These are phyloP conservation scores for Lophium mytilinum DNA, from an alignment of 495 filamentous ascomycete genomes.

Conservation along the genomic window DNA sequence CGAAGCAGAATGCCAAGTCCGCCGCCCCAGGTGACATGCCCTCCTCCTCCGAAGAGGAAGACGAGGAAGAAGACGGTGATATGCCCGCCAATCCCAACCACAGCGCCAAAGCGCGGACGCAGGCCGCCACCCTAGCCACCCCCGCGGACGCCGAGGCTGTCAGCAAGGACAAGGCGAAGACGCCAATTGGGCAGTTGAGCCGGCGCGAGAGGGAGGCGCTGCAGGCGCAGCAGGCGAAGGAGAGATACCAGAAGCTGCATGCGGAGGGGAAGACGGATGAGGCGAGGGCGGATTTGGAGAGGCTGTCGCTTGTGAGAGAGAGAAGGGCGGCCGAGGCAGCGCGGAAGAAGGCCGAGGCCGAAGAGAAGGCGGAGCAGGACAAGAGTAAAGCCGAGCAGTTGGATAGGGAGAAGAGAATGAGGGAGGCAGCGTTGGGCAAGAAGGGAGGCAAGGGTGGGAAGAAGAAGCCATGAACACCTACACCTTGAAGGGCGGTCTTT, in stretches of 20 bases:
- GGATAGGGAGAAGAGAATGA: conserved; percentile 30
- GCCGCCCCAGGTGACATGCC: conserved; percentile 80
- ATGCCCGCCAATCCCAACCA: conserved; percentile 89
- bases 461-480: conserved; percentile 19
- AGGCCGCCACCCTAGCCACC: conserved; percentile 43
- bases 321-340: conserved; percentile 76
- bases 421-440: conserved; percentile 28
- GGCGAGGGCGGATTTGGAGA: conserved; percentile 83
- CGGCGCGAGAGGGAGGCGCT: conserved; percentile 83
- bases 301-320: conserved; percentile 71
- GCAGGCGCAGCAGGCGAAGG: conserved; percentile 78
- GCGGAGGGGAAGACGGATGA: conserved; percentile 96
- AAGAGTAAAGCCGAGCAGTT: conserved; percentile 36
- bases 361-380: conserved; percentile 36
- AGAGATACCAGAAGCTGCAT: conserved; percentile 88
- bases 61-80: conserved; percentile 48
- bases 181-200: conserved; percentile 51
- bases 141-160: conserved; percentile 22
- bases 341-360: conserved; percentile 58
- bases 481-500: no score
- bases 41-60: conserved; percentile 52
- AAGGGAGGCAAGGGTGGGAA: conserved; percentile 26
- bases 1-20: conserved; percentile 51
- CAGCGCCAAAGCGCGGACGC: conserved; percentile 57
- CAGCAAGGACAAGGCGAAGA: conserved; percentile 24